These are phyloP conservation scores for Conticribra guillardii DNA, from an alignment of 108 stramenopile species.

Conservation along the genomic window DNA sequence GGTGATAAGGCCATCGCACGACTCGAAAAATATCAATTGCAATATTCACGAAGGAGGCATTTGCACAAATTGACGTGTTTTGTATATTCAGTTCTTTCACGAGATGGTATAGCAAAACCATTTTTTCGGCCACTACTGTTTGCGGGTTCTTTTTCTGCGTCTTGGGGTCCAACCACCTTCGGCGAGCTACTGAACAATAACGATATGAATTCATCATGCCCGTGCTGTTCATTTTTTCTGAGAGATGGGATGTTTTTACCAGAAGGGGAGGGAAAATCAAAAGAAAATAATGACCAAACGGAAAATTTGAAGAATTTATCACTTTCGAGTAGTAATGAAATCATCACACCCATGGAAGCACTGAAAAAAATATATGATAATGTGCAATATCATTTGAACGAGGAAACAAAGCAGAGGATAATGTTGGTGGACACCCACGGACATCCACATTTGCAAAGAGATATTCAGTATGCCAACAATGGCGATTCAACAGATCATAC, in stretches of 20 bases:
- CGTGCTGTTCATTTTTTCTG: constrained; percentile 50
- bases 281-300: not conserved
- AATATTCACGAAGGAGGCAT: too few relatives aligned
- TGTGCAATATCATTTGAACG: not conserved
- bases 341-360: constrained; percentile 36
- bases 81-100: too few relatives aligned
- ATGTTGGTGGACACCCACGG: constrained; percentile 80
- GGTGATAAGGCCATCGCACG: too few relatives aligned
- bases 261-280: not conserved
- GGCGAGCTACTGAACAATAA: constrained; percentile 8
- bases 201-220: constrained; percentile 28
- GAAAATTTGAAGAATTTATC: too few relatives aligned
- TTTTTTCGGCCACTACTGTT: too few relatives aligned
- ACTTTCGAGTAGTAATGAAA: too few relatives aligned
- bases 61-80: too few relatives aligned
- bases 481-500: not conserved
- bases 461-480: constrained; percentile 43
- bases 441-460: constrained; percentile 76
- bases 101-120: too few relatives aligned
- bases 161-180: too few relatives aligned
- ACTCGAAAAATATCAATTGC: too few relatives aligned
- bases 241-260: constrained; percentile 31
- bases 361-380: constrained; percentile 29
- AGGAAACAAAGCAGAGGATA: constrained; percentile 1
- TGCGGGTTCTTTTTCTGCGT: too few relatives aligned